Conservation (phyloP, 1,284 basidiomycete genomes). For the Heliocybe sulcata region DNA sequence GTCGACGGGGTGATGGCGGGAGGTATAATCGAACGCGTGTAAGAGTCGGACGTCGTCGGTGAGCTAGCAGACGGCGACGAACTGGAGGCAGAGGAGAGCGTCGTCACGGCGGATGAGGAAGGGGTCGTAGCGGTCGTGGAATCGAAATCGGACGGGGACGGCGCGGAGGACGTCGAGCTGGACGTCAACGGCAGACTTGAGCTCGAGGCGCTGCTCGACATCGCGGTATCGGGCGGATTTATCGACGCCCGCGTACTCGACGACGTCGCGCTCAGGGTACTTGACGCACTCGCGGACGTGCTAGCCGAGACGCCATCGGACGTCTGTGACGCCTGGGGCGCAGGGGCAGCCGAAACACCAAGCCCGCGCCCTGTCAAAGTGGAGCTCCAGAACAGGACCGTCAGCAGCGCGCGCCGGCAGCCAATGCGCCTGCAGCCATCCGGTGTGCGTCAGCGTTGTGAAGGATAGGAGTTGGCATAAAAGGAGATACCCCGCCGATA, state of each 20-base stretch:
- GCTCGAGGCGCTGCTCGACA: no score
- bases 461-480: no score
- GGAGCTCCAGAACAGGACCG: background rate
- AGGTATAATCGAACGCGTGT: no score
- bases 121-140: background rate
- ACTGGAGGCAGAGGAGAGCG: background rate
- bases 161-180: no score
- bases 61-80: background rate
- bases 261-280: no score
- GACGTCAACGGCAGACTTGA: no score
- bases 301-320: no score
- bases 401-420: background rate
- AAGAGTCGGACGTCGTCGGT: no score
- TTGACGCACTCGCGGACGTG: no score
- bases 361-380: background rate
- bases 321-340: background rate
- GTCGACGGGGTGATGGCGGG: background rate
- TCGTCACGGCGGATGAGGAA: background rate
- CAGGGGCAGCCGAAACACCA: background rate
- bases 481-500: no score
- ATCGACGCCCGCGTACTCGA: no score
- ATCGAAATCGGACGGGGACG: background rate
- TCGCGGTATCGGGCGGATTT: no score
- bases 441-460: background rate
- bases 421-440: background rate